Evolutionary conservation across 495 filamentous ascomycete species (phyloP), one percentile per base, ranked within the genome.

Genomic region (Cladorrhinum samala): DNA sequence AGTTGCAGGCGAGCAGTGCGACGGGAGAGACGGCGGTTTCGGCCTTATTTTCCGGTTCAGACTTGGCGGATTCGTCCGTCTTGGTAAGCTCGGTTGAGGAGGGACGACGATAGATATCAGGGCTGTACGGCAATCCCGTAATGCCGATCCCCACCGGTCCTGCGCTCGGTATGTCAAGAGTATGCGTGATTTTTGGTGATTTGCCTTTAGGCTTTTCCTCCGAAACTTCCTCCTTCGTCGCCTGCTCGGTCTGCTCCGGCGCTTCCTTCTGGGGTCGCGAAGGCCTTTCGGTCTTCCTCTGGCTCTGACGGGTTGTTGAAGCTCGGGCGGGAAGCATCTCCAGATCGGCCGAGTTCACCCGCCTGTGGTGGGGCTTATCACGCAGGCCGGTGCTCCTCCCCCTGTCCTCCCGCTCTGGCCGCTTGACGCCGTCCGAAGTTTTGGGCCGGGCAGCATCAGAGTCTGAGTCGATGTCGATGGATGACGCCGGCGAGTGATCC

Each of bases 31-130:
- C 18, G 36, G 18, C 0, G 14, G 50, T 30, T n/a, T 58, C 55
- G 11, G 19, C 3, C 25, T 46, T 25, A 2, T 20, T 18, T 16
- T 45, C 45, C n/a, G 23, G 13, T 41, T n/a, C n/a, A n/a, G n/a
- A n/a, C n/a, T n/a, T n/a, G n/a, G n/a, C n/a, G 39, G 8, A 17
- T 20, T 36, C 9, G 20, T 9, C 23, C 43, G 20, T 17, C 41
- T 47, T 23, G 52, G 17, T 16, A 0, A 58, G 39, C 5, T 46
- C 52, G 5, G 42, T 21, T 6, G 14, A 7, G 30, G 39, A 41
- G 39, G 40, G 27, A 9, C 54, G 50, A 14, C 52, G 54, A 40
- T 59, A 51, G 27, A 63, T 63, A 20, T 63, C 61, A 0, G 61
- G 61, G 42, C 57, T 63, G 3, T 51, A 46, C 1, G 61, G 61